These are phyloP conservation scores for Geosmithia flava DNA, from an alignment of 2,329 filamentous ascomycete species.

Conservation along the genomic window DNA sequence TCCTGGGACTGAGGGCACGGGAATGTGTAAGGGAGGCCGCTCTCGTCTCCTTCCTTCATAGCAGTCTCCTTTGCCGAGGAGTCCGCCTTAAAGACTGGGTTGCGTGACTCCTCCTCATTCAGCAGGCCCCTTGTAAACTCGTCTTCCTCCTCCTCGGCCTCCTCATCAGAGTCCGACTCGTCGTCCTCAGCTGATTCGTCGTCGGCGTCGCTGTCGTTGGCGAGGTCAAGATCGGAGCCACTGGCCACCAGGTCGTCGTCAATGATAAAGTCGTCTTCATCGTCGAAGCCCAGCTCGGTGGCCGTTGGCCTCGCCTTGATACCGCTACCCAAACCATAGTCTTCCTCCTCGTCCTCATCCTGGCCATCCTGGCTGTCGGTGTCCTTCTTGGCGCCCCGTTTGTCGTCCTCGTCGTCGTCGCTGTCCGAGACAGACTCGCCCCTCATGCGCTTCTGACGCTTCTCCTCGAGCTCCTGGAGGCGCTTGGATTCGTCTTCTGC, in stretches of 20 bases:
- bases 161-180: conserved; percentile 17
- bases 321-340: conserved; percentile 47
- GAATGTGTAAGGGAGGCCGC: conserved; percentile 70
- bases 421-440: conserved; percentile 63
- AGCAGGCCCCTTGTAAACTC: conserved; percentile 63
- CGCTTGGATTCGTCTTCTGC: conserved; percentile 64
- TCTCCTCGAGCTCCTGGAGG: conserved; percentile 71
- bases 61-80: conserved; percentile 25
- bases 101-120: conserved; percentile 41
- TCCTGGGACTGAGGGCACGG: conserved; percentile 68
- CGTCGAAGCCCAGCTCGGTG: conserved; percentile 63
- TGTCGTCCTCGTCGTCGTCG: conserved; percentile 38
- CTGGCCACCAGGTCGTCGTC: conserved; percentile 82
- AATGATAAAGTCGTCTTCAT: conserved; percentile 88
- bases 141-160: conserved; percentile 39
- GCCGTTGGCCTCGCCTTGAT: conserved; percentile 44
- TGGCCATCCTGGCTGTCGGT: conserved; percentile 32
- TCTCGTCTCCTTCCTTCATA: conserved; percentile 29
- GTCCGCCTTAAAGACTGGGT: conserved; percentile 35
- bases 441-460: conserved; percentile 73
- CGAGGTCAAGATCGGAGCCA: conserved; percentile 38
- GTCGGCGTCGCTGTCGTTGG: conserved; percentile 39
- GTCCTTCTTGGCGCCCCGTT: conserved; percentile 8
- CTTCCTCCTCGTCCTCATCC: conserved; percentile 35
- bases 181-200: conserved; percentile 26